Evolutionary conservation across 192 early-diverging fungal genomes (phyloP), one percentile per base, ranked within the genome.

Genomic region (Coemansia sp.): DNA sequence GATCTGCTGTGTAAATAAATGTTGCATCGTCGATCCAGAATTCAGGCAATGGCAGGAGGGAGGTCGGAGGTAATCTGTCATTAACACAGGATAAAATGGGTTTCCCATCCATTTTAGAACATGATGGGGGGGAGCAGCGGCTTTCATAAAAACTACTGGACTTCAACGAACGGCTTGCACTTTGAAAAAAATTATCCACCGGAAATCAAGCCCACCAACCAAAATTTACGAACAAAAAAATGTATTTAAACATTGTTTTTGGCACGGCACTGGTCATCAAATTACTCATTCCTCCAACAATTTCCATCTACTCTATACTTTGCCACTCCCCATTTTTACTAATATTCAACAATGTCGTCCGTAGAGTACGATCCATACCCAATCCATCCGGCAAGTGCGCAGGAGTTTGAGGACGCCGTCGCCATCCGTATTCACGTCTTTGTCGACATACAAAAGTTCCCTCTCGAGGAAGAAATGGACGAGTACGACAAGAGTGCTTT

Each of bases 361-460:
- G 51, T 24, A 15, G 12, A 43, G 23, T 33, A 41, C 38, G 44
- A 55, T 34, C 18, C 9, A 15, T 79, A 68, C 30, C 60, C 61
- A 18, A 65, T 74, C 18, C 72, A 68, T 44, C 15, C 26, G 8
- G 77, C 77, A n/a, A 71, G 61, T 9, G 49, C 20, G 0, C 24
- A 26, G n/a, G 78, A 81, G 64, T 35, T 66, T 15, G 10, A 49
- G 24, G 61, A 69, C 8, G 73, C 78, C 0, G 15, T 81, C 2
- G 20, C n/a, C 0, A 33, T 76, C 3, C 73, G 78, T 0, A 69
- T 81, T 59, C 69, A 26, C 55, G 73, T 81, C 26, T 81, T 81
- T 20, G 68, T 74, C 21, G 70, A 75, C 7, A 75, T 81, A 45
- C 78, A 81, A 60, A 67, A 64, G 24, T 81, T 81, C 41, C 66